A percentile compares a stretch with the other conserved stretches of the same genome.
These are phyloP conservation scores for Populus davidiana DNA, from an alignment of 345 rosid genomes.

Conservation along the genomic window DNA sequence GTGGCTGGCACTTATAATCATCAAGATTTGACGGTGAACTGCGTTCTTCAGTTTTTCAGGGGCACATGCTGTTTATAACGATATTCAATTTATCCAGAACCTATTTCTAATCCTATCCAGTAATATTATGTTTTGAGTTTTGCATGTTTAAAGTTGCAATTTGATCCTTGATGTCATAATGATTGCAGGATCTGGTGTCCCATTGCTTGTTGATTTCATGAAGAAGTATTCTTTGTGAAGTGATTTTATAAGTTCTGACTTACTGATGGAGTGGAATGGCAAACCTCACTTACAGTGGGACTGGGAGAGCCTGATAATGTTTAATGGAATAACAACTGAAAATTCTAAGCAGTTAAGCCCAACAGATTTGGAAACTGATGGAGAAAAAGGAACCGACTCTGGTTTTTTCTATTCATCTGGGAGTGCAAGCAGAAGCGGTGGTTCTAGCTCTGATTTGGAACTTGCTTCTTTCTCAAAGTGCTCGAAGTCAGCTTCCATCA, in stretches of 20 bases:
- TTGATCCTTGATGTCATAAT: slow-evolving; percentile 5
- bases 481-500: slow-evolving; percentile 65
- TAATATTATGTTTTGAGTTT: not conserved
- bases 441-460: slow-evolving; percentile 63
- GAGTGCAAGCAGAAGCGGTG: slow-evolving; percentile 46
- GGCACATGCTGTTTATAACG: not conserved
- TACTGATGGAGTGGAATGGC: slow-evolving; percentile 75
- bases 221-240: slow-evolving; percentile 7
- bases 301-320: slow-evolving; percentile 68
- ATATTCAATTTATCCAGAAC: not conserved
- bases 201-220: slow-evolving; percentile 1
- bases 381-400: slow-evolving; percentile 54
- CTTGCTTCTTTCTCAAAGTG: slow-evolving; percentile 63
- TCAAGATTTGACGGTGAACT: slow-evolving; percentile 28
- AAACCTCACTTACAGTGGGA: slow-evolving; percentile 72
- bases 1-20: slow-evolving; percentile 10
- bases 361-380: slow-evolving; percentile 63
- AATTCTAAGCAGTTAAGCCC: slow-evolving; percentile 45
- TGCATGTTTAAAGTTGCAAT: not conserved
- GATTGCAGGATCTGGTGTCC: slow-evolving; percentile 29
- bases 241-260: slow-evolving; percentile 43
- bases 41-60: slow-evolving; percentile 6
- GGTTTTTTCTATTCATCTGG: slow-evolving; percentile 59
- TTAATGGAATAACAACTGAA: slow-evolving; percentile 52
- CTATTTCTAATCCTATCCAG: not conserved